phyloP scores from a whole-genome alignment of 306 rosid species.

The Dryas alaskensis region DNA sequence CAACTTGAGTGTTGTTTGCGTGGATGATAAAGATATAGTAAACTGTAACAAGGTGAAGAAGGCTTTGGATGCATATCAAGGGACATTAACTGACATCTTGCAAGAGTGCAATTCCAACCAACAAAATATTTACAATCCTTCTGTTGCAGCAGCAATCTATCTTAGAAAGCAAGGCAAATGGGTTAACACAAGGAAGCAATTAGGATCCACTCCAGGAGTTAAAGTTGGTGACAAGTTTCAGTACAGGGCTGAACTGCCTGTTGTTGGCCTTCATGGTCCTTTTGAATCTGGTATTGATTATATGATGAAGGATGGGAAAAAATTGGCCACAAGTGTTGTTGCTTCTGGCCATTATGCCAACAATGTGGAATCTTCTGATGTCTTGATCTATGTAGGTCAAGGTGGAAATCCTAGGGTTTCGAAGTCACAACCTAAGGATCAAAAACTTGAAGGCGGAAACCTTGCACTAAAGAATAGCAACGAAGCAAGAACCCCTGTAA shows the following conservation, averaged over 20 bases:
- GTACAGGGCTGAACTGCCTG: conserved; percentile 29
- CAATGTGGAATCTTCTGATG: neutral
- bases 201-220: conserved; percentile 38
- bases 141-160: neutral
- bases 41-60: conserved; percentile 19
- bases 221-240: conserved; percentile 42
- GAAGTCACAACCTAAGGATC: conserved; percentile 25
- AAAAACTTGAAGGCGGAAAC: conserved; percentile 34
- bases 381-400: conserved; percentile 34
- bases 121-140: neutral
- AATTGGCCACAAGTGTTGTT: conserved; percentile 45
- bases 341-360: conserved; percentile 30
- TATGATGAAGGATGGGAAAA: conserved; percentile 2
- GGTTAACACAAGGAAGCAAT: conserved; percentile 13
- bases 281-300: conserved; percentile 37
- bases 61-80: conserved; percentile 19
- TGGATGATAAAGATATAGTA: neutral
- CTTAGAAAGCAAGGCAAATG: conserved; percentile 9
- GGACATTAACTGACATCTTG: neutral
- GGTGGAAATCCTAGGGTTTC: conserved; percentile 36
- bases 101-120: neutral
- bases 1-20: neutral
- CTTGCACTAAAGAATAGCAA: conserved; percentile 47
- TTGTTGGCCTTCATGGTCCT: conserved; percentile 45
- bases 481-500: conserved; percentile 29